phyloP scores from a whole-genome alignment of 2,329 filamentous ascomycete genomes.

The Ceratocystis cacaofunesta region DNA sequence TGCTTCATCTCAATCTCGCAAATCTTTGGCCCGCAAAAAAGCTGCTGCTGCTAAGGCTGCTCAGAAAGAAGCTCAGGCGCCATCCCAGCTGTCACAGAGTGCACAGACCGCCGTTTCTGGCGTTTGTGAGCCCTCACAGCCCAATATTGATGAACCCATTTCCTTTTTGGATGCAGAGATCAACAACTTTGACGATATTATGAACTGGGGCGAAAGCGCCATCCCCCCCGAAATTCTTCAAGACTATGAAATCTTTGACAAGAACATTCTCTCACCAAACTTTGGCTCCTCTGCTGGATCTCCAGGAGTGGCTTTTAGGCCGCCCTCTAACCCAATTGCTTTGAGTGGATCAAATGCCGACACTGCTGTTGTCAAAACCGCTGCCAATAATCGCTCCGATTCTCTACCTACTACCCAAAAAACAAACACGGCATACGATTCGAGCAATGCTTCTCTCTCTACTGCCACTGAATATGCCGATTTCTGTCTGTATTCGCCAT shows the following conservation, averaged over 20 bases:
- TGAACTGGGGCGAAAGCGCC: not conserved
- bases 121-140: not conserved
- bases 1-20: not conserved
- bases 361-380: not conserved
- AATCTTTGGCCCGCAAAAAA: not conserved
- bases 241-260: not conserved
- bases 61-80: not conserved
- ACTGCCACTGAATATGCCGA: constrained; percentile 32
- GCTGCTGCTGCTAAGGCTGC: not conserved
- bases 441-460: not conserved
- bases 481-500: constrained; percentile 42
- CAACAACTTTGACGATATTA: not conserved
- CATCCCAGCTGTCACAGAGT: not conserved
- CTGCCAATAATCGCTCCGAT: not conserved
- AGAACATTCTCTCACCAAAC: not conserved
- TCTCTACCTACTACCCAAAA: not conserved
- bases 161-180: not conserved
- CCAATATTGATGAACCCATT: not conserved
- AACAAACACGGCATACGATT: not conserved
- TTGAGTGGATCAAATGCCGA: not conserved
- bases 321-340: not conserved
- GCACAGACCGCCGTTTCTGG: not conserved
- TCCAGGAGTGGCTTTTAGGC: not conserved
- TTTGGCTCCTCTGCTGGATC: not conserved
- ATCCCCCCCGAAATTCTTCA: not conserved